Evolutionary conservation across 1,284 basidiomycete genomes (phyloP).

Genomic region (Trichosporon inkin): DNA sequence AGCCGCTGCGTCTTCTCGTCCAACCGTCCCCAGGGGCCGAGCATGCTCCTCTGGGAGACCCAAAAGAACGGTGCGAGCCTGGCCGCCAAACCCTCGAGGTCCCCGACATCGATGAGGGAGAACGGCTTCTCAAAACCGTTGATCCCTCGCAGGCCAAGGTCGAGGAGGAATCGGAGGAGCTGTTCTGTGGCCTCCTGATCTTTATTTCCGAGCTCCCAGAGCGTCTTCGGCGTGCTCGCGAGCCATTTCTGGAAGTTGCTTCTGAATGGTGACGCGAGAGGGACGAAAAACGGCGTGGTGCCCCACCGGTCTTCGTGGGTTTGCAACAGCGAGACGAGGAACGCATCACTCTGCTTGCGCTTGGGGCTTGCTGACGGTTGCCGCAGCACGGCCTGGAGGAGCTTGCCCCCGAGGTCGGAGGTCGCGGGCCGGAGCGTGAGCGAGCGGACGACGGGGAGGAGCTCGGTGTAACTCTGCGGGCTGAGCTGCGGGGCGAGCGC

Average conservation of each 20-base stretch:
- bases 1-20: conserved; percentile 51
- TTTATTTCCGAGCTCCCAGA: conserved; percentile 73
- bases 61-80: conserved; percentile 69
- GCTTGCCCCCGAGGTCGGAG: conserved; percentile 18
- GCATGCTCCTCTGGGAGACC: conserved; percentile 35
- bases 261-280: conserved; percentile 26
- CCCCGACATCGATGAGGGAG: conserved; percentile 53
- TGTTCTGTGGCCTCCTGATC: conserved; percentile 61
- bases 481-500: conserved; percentile 56
- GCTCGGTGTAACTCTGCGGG: conserved; percentile 61
- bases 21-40: conserved; percentile 73
- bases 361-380: conserved; percentile 48
- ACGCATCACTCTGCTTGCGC: conserved; percentile 55
- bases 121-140: conserved; percentile 42
- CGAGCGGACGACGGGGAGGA: conserved; percentile 80
- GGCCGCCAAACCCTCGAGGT: conserved; percentile 30
- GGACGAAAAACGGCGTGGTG: conserved; percentile 43
- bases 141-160: conserved; percentile 29
- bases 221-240: conserved; percentile 66
- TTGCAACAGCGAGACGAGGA: conserved; percentile 64
- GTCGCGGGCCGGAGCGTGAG: conserved; percentile 57
- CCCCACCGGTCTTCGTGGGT: conserved; percentile 53
- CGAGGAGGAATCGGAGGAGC: conserved; percentile 34
- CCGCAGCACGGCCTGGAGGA: conserved; percentile 39
- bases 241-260: conserved; percentile 38